Conservation (phyloP, 768 basidiomycete species). For the Panaeolus cyanescens region DNA sequence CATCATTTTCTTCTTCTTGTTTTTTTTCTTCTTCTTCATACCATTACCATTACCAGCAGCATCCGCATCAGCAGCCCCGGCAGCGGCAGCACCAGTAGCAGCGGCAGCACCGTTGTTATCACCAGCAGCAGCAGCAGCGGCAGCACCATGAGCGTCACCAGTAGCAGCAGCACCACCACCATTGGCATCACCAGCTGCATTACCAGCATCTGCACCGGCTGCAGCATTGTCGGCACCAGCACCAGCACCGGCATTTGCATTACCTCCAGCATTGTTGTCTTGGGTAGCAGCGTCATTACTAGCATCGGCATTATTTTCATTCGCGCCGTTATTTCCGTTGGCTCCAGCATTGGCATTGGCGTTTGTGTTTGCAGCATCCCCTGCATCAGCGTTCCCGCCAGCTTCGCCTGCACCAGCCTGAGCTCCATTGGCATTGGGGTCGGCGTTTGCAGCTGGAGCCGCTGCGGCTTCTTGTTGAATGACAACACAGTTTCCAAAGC, state of each 20-base stretch:
- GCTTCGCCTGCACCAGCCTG: background rate
- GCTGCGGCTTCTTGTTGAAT: slow-evolving; percentile 8
- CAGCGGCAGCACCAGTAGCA: slow-evolving; percentile 17
- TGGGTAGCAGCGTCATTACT: too few species aligned
- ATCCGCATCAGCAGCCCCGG: slow-evolving; percentile 9
- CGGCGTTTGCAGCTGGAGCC: background rate
- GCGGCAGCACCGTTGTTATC: slow-evolving; percentile 12
- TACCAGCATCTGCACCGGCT: background rate
- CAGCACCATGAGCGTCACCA: slow-evolving; percentile 39
- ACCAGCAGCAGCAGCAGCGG: slow-evolving; percentile 11
- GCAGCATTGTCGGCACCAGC: background rate
- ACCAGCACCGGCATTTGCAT: background rate
- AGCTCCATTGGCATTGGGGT: background rate
- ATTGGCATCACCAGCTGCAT: background rate
- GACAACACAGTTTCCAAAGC: slow-evolving; percentile 15
- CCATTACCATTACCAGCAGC: slow-evolving; percentile 11
- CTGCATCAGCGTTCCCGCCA: too few species aligned
- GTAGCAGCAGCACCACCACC: slow-evolving; percentile 22
- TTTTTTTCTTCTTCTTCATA: background rate
- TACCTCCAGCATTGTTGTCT: too few species aligned
- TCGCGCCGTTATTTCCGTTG: background rate
- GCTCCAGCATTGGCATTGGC: background rate
- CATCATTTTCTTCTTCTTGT: background rate
- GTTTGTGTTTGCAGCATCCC: background rate
- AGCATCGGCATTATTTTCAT: background rate